Evolutionary conservation across 2,329 filamentous ascomycete species (phyloP).

Genomic region (Trichoderma citrinoviride): DNA sequence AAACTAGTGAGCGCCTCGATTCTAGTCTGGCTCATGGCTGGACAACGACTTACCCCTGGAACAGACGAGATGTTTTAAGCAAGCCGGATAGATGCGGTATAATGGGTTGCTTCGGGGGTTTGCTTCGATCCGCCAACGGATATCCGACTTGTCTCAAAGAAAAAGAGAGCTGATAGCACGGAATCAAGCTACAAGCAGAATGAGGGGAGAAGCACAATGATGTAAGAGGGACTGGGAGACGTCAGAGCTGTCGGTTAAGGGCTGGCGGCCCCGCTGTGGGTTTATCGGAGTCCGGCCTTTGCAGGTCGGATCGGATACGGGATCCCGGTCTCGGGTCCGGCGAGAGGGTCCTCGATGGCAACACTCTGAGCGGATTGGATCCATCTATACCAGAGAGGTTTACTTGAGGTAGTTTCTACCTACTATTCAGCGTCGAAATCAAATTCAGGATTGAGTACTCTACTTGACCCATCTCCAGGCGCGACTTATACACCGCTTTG

Average conservation of each 20-base stretch:
- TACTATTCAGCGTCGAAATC: too few species aligned
- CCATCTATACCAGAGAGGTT: too few species aligned
- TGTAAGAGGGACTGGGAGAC: not conserved
- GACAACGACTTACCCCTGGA: not conserved
- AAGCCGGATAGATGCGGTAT: conserved; percentile 12
- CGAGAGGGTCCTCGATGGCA: not conserved
- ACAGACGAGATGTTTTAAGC: not conserved
- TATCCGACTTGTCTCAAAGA: not conserved
- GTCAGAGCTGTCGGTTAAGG: conserved; percentile 10
- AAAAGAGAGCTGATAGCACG: not conserved
- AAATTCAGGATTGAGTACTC: too few species aligned
- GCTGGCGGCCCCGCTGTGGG: conserved; percentile 10
- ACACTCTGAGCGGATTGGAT: not conserved
- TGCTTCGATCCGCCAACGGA: not conserved
- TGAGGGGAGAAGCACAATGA: conserved; percentile 5
- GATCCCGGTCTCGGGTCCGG: not conserved
- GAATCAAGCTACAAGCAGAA: not conserved
- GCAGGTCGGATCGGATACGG: conserved; percentile 11
- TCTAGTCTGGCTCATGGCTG: not conserved
- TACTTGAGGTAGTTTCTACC: too few species aligned
- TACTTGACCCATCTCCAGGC: too few species aligned
- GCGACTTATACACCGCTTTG: too few species aligned
- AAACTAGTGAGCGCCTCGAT: conserved; percentile 2
- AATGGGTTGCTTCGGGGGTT: not conserved
- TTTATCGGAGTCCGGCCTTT: not conserved